Evolutionary conservation across 2,329 filamentous ascomycete genomes (phyloP).

Genomic region (Neodidymelliopsis sp.): DNA sequence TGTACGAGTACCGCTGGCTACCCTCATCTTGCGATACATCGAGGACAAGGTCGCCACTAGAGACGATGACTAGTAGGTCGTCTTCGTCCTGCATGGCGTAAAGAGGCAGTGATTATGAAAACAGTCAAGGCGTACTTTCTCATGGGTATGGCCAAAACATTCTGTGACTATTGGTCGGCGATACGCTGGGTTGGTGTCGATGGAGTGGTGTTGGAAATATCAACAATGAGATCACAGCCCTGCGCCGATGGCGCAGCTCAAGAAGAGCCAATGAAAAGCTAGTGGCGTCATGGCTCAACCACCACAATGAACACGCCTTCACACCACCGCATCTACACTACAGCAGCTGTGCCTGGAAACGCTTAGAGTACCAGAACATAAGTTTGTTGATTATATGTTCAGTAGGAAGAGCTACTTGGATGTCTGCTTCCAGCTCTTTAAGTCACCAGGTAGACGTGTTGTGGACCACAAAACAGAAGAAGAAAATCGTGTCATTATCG

Average conservation of each 20-base stretch:
- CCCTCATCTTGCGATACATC: conserved; percentile 71
- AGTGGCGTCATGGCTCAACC: too few relatives aligned
- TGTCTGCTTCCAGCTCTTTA: too few relatives aligned
- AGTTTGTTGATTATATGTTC: too few relatives aligned
- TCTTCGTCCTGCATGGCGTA: conserved; percentile 35
- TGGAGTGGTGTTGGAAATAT: neutral
- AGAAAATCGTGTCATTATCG: too few relatives aligned
- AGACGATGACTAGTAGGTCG: conserved; percentile 60
- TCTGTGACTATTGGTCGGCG: conserved; percentile 18
- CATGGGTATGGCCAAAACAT: conserved; percentile 63
- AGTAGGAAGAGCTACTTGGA: too few relatives aligned
- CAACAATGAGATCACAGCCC: conserved; percentile 10
- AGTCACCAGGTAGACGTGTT: too few relatives aligned
- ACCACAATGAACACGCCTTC: too few relatives aligned
- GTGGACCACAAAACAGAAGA: too few relatives aligned
- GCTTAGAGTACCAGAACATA: too few relatives aligned
- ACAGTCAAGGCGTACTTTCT: conserved; percentile 33
- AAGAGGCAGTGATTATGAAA: conserved; percentile 5
- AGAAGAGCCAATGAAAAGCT: conserved; percentile 1
- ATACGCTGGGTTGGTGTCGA: conserved; percentile 1
- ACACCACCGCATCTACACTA: too few relatives aligned
- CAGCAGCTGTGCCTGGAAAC: too few relatives aligned
- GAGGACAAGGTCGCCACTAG: conserved; percentile 70
- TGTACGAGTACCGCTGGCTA: conserved; percentile 63
- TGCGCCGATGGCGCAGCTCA: neutral